These are phyloP conservation scores for Suillus clintonianus DNA, from an alignment of 768 basidiomycete species.

Conservation along the genomic window DNA sequence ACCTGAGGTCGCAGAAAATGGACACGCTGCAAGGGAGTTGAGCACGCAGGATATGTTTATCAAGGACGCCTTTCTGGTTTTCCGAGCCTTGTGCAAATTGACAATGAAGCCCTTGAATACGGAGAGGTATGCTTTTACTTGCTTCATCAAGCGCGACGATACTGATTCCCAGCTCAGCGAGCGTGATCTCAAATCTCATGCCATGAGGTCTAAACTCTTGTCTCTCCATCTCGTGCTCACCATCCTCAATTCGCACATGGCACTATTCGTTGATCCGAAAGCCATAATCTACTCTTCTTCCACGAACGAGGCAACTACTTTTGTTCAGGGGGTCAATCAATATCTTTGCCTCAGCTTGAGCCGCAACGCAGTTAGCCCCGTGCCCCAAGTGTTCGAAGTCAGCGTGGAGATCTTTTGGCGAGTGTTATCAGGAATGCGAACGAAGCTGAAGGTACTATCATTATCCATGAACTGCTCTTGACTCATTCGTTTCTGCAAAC, in stretches of 20 bases:
- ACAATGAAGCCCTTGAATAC: slow-evolving; percentile 96
- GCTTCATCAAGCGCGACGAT: slow-evolving; percentile 1
- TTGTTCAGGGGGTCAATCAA: slow-evolving; percentile 93
- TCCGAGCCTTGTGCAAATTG: slow-evolving; percentile 94
- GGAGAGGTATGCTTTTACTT: slow-evolving; percentile 67
- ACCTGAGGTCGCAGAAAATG: slow-evolving; percentile 6
- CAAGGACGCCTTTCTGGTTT: slow-evolving; percentile 98
- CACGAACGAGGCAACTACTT: slow-evolving; percentile 82
- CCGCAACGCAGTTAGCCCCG: slow-evolving; percentile 92
- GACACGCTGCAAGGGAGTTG: slow-evolving; percentile 44
- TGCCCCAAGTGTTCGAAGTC: slow-evolving; percentile 95
- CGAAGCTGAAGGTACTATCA: slow-evolving; percentile 81
- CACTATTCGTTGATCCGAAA: slow-evolving; percentile 82
- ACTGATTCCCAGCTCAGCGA: slow-evolving; percentile 55
- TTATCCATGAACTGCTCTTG: slow-evolving; percentile 3
- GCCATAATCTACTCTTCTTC: slow-evolving; percentile 93
- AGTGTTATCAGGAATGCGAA: slow-evolving; percentile 90
- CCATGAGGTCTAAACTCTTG: slow-evolving; percentile 95
- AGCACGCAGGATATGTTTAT: slow-evolving; percentile 87
- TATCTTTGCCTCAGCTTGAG: slow-evolving; percentile 93
- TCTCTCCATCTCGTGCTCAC: slow-evolving; percentile 93
- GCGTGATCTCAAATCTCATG: slow-evolving; percentile 93
- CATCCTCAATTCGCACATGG: slow-evolving; percentile 89
- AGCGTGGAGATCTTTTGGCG: slow-evolving; percentile 99
- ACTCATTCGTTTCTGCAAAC: slow-evolving; percentile 15